Conservation (phyloP, 1,284 basidiomycete genomes). For the Ceratobasidium papillatum region DNA sequence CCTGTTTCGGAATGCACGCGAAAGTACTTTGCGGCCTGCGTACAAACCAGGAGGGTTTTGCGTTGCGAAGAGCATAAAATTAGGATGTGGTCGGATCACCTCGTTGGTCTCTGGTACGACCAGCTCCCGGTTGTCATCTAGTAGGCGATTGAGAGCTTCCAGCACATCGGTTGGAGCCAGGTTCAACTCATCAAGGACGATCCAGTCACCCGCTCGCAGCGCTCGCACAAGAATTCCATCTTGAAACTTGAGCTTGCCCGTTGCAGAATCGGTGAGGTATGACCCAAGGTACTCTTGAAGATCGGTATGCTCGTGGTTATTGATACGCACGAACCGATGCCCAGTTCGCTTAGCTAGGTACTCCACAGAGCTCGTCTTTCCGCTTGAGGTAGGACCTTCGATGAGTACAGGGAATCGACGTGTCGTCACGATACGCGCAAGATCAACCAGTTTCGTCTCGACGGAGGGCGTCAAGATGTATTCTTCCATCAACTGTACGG, state of each 20-base stretch:
- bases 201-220: conserved; percentile 93
- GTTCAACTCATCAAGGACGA: conserved; percentile 98
- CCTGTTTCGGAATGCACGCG: conserved; percentile 97
- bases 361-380: conserved; percentile 97
- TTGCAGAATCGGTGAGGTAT: conserved; percentile 91
- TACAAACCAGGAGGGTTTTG: conserved; percentile 99
- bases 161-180: conserved; percentile 97
- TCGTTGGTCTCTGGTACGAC: conserved; percentile 97
- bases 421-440: conserved; percentile 90
- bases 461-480: conserved; percentile 98
- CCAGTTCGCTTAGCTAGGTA: conserved; percentile 94
- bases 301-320: conserved; percentile 99
- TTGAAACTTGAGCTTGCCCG: conserved; percentile 92
- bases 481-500: conserved; percentile 70
- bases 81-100: conserved; percentile 90
- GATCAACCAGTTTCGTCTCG: conserved; percentile 91
- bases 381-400: conserved; percentile 97
- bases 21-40: conserved; percentile 93
- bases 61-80: conserved; percentile 98
- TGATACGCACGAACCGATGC: conserved; percentile 96
- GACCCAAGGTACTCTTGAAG: conserved; percentile 99
- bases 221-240: conserved; percentile 96
- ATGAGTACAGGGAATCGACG: conserved; percentile 94
- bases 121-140: conserved; percentile 98
- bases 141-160: conserved; percentile 94